Conservation (phyloP, 306 rosid genomes). For the Fragaria nilgerrensis region DNA sequence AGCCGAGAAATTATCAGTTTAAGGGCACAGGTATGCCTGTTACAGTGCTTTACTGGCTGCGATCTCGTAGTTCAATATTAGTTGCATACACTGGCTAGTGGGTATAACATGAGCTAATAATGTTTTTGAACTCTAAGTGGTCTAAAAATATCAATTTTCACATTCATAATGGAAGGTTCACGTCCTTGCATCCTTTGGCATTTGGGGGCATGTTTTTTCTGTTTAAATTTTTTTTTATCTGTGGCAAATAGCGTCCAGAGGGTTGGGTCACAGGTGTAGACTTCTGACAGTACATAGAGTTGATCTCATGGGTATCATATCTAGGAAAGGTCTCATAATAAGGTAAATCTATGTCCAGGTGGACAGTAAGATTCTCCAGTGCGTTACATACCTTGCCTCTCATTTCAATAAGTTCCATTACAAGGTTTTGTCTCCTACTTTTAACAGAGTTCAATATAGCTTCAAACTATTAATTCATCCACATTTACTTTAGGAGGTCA, state of each 20-base stretch:
- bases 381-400: no score
- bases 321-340: no score
- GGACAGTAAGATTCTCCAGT: background rate
- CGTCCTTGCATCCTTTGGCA: background rate
- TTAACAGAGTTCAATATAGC: no score
- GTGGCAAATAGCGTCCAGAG: background rate
- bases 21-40: slow-evolving; percentile 66
- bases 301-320: no score
- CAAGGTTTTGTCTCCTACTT: no score
- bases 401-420: no score
- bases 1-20: slow-evolving; percentile 68
- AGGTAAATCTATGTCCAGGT: background rate
- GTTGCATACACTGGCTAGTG: slow-evolving; percentile 3
- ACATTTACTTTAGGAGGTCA: background rate
- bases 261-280: no score
- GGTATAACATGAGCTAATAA: background rate
- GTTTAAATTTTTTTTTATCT: no score
- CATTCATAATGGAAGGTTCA: background rate
- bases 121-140: background rate
- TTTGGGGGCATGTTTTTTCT: background rate
- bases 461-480: background rate
- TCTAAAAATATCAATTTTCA: background rate
- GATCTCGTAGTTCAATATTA: background rate
- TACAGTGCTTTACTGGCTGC: background rate
- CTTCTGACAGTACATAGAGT: no score